Percentiles rank a stretch among this genome's conserved stretches.
Evolutionary conservation across 768 basidiomycete genomes (phyloP).

Genomic region (Boletellus ananas): DNA sequence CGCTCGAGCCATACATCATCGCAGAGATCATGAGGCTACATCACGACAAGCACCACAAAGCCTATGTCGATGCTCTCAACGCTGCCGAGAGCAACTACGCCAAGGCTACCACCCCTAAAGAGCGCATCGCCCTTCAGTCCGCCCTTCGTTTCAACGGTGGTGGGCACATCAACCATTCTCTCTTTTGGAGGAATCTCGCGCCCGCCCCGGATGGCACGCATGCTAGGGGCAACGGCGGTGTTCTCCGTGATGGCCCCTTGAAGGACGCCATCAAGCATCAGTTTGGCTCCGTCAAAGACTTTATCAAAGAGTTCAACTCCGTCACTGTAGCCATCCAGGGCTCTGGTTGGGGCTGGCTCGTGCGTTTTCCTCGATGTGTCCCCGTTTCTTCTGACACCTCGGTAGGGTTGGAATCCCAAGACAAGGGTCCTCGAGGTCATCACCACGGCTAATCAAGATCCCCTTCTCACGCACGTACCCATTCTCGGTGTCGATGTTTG

Average conservation of each 20-base stretch:
- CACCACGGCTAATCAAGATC: slow-evolving; percentile 96
- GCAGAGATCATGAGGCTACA: slow-evolving; percentile 90
- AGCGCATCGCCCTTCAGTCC: slow-evolving; percentile 27
- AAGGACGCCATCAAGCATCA: slow-evolving; percentile 59
- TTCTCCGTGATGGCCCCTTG: slow-evolving; percentile 61
- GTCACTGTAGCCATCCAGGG: slow-evolving; percentile 86
- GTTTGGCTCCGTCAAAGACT: slow-evolving; percentile 68
- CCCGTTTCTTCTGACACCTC: neutral
- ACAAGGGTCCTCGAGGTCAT: slow-evolving; percentile 77
- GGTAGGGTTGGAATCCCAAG: slow-evolving; percentile 66
- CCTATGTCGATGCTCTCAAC: slow-evolving; percentile 77
- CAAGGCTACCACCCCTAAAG: slow-evolving; percentile 62
- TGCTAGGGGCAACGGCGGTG: slow-evolving; percentile 60
- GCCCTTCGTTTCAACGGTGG: slow-evolving; percentile 26
- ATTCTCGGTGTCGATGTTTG: slow-evolving; percentile 93
- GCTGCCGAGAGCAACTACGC: slow-evolving; percentile 73
- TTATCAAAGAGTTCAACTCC: slow-evolving; percentile 83
- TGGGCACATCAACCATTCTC: slow-evolving; percentile 88
- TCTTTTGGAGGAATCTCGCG: slow-evolving; percentile 96
- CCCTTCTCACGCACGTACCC: slow-evolving; percentile 70
- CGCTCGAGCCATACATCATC: slow-evolving; percentile 91
- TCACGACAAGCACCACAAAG: slow-evolving; percentile 94
- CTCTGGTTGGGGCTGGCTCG: slow-evolving; percentile 96
- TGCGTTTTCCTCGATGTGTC: slow-evolving; percentile 36
- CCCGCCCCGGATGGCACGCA: slow-evolving; percentile 46